Evolutionary conservation across 1,139 yeast species (phyloP), one percentile per base, ranked within the genome.

Genomic region (Debaryomyces sp.): DNA sequence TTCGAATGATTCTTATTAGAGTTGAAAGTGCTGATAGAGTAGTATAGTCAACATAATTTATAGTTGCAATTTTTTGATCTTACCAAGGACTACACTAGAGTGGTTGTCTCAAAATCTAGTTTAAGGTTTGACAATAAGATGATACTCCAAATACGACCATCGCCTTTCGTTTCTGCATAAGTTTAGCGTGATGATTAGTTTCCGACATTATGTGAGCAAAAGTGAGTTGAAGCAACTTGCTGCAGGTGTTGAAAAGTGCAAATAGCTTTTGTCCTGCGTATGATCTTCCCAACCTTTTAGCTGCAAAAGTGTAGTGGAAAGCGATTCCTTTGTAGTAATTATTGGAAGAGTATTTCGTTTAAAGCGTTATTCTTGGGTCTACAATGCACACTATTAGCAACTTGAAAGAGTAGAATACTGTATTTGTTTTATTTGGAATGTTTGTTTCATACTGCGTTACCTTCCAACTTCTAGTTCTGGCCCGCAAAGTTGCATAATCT

Each of bases 161-260:
- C 9, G 38, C 38, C 15, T 21, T 32, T 35, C 38, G 26, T 35
- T 21, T 21, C 38, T 21, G 26, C 10, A 18, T 21, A 39, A 15
- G 22, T 39, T 26, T 10, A 27, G 23, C 10, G 10, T 12, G 24
- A 39, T 27, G 17, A 27, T 13, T 12, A 10, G 5, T 29, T 3
- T n/a, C 24, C 29, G 42, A 27, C 35, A 22, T 18, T 26, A 17
- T 34, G 45, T 7, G 35, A 32, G 24, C 30, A 21, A 18, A 42
- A 23, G 45, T 35, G 24, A 34, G 30, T 18, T 24, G 40, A 42
- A 24, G 45, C 39, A 34, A 8, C 24, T 17, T 22, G 15, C 39
- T 42, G 45, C 32, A 42, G 17, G 21, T 32, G 8, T 17, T n/a
- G 10, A 32, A 17, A n/a, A 9, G 4, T 29, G 6, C n/a, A n/a